Conservation (phyloP, 495 filamentous ascomycete species). For the Hyphodiscus hymeniophilus region DNA sequence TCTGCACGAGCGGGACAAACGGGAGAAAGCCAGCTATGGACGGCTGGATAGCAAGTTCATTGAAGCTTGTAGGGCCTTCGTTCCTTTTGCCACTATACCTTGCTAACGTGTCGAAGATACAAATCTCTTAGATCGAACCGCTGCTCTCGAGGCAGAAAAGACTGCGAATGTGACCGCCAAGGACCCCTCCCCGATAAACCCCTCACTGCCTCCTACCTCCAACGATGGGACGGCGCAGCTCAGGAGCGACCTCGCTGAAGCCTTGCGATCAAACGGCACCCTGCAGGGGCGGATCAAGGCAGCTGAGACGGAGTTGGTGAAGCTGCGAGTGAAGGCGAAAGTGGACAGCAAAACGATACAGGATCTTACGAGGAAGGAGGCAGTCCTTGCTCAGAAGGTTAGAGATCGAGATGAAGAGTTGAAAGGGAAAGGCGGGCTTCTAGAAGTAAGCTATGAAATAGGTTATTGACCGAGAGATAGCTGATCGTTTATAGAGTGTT, state of each 20-base stretch:
- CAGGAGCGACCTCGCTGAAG: constrained; percentile 58
- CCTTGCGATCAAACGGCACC: constrained; percentile 61
- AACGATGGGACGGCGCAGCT: constrained; percentile 39
- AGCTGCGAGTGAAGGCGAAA: constrained; percentile 46
- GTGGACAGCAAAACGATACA: constrained; percentile 49
- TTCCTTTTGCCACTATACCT: constrained; percentile 3
- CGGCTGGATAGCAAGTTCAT: constrained; percentile 36
- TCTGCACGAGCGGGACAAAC: constrained; percentile 45
- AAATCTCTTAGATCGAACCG: constrained; percentile 58
- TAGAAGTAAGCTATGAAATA: constrained; percentile 54
- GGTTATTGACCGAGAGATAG: not conserved
- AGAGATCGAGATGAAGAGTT: constrained; percentile 82
- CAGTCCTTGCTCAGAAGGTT: constrained; percentile 49
- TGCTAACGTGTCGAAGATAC: constrained; percentile 43
- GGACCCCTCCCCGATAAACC: constrained; percentile 21
- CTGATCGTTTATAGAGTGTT: constrained; percentile 48
- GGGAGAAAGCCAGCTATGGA: constrained; percentile 42
- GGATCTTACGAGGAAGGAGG: constrained; percentile 54
- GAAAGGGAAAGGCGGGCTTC: constrained; percentile 66
- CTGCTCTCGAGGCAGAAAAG: constrained; percentile 46
- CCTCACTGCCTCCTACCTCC: constrained; percentile 19
- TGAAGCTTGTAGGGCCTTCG: constrained; percentile 43
- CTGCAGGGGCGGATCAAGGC: constrained; percentile 52
- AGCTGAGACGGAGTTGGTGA: constrained; percentile 52
- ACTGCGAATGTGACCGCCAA: constrained; percentile 22